phyloP scores from a whole-genome alignment of 805 yeast genomes.

The Henningerozyma blattae region DNA sequence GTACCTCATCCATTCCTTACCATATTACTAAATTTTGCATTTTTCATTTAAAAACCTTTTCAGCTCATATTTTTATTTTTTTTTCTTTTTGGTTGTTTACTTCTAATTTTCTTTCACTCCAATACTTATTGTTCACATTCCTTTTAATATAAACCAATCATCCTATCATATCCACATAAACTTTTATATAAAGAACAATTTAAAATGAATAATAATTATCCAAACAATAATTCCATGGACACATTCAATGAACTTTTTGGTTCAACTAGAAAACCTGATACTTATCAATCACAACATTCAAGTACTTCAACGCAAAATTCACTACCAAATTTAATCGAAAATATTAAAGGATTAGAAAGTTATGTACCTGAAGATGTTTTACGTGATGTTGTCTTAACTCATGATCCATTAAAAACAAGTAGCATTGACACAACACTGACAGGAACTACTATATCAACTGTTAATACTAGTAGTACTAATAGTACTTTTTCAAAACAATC shows the following conservation, averaged over 20 bases:
- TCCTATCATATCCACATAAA: no score
- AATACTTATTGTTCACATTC: no score
- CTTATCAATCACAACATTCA: neutral
- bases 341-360: conserved; percentile 11
- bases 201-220: no score
- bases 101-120: no score
- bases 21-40: no score
- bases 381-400: conserved; percentile 4
- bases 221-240: no score
- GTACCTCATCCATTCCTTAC: no score
- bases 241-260: conserved; percentile 21
- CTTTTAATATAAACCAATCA: no score
- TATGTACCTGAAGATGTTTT: conserved; percentile 12
- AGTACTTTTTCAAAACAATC: neutral
- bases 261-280: conserved; percentile 15
- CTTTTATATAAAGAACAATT: no score
- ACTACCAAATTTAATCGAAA: conserved; percentile 15
- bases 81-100: no score
- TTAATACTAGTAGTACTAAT: neutral
- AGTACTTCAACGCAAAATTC: neutral
- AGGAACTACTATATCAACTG: neutral
- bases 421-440: neutral
- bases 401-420: neutral
- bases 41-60: no score
- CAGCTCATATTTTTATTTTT: no score